These are phyloP conservation scores for Aureobasidium namibiae DNA, from an alignment of 2,329 filamentous ascomycete species.

Conservation along the genomic window DNA sequence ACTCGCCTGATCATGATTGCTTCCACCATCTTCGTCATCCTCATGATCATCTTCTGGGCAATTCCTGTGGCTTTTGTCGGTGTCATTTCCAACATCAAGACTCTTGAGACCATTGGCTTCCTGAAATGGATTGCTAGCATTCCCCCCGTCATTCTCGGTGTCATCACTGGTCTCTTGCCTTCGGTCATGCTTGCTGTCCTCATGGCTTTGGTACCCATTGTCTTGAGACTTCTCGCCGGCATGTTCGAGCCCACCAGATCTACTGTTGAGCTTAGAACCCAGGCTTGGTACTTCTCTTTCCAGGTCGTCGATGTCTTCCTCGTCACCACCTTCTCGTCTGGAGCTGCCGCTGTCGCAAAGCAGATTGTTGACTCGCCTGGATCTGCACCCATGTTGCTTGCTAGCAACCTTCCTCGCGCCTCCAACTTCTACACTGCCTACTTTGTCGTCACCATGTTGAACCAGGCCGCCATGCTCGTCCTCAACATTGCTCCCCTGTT, in stretches of 20 bases:
- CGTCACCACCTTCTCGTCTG: slow-evolving; percentile 32
- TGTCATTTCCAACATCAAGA: slow-evolving; percentile 26
- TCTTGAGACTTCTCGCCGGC: slow-evolving; percentile 75
- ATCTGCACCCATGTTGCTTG: slow-evolving; percentile 26
- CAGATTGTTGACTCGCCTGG: slow-evolving; percentile 27
- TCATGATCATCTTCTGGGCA: slow-evolving; percentile 30
- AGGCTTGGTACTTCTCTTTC: slow-evolving; percentile 33
- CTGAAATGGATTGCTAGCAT: slow-evolving; percentile 25
- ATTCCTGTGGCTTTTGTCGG: slow-evolving; percentile 27
- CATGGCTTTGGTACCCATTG: slow-evolving; percentile 75
- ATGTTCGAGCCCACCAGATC: slow-evolving; percentile 37
- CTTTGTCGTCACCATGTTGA: slow-evolving; percentile 31
- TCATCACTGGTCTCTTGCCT: slow-evolving; percentile 26
- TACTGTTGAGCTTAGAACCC: slow-evolving; percentile 35
- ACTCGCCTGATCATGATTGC: slow-evolving; percentile 24
- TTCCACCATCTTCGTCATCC: slow-evolving; percentile 25
- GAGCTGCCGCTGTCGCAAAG: slow-evolving; percentile 26
- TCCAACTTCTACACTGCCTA: slow-evolving; percentile 35
- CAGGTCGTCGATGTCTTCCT: slow-evolving; percentile 36
- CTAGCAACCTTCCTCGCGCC: slow-evolving; percentile 29
- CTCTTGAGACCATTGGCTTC: slow-evolving; percentile 24
- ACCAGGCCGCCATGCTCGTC: slow-evolving; percentile 19
- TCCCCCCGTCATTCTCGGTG: slow-evolving; percentile 22
- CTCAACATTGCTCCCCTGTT: slow-evolving; percentile 17
- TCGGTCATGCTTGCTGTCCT: slow-evolving; percentile 70